Conservation (phyloP, 169 alveolate genomes). For the Cryptosporidium bovis region DNA sequence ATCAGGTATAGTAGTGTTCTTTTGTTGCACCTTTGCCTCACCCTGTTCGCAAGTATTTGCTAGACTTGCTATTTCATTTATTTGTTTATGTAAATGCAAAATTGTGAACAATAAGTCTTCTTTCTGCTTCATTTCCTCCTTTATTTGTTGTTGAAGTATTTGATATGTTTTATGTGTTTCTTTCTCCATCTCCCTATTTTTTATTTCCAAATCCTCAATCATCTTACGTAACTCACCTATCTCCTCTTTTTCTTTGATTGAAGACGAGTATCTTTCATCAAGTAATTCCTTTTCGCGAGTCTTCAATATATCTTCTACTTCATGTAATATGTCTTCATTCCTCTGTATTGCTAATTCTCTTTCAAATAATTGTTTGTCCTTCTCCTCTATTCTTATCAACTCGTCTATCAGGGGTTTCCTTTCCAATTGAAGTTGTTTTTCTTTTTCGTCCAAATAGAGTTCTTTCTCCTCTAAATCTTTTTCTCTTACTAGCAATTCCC, state of each 20-base stretch:
- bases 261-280: not conserved
- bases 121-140: constrained; percentile 70
- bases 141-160: constrained; percentile 57
- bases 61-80: constrained; percentile 14
- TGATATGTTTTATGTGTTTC: constrained; percentile 64
- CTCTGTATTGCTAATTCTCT: constrained; percentile 52
- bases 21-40: not conserved
- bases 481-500: constrained; percentile 13
- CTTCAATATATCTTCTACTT: constrained; percentile 46
- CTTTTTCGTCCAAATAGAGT: constrained; percentile 22
- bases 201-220: constrained; percentile 43
- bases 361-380: constrained; percentile 44
- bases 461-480: constrained; percentile 34
- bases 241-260: constrained; percentile 14
- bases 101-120: constrained; percentile 56
- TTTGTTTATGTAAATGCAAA: constrained; percentile 63
- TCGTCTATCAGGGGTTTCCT: constrained; percentile 52
- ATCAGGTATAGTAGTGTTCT: not conserved
- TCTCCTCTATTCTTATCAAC: constrained; percentile 51
- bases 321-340: constrained; percentile 37
- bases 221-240: constrained; percentile 32
- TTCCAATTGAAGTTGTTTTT: constrained; percentile 47
- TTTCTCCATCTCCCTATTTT: constrained; percentile 48
- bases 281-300: constrained; percentile 52
- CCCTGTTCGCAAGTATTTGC: not conserved